Conservation (phyloP, 1,284 basidiomycete species). For the Ceratorhiza oryzae-sativae region DNA sequence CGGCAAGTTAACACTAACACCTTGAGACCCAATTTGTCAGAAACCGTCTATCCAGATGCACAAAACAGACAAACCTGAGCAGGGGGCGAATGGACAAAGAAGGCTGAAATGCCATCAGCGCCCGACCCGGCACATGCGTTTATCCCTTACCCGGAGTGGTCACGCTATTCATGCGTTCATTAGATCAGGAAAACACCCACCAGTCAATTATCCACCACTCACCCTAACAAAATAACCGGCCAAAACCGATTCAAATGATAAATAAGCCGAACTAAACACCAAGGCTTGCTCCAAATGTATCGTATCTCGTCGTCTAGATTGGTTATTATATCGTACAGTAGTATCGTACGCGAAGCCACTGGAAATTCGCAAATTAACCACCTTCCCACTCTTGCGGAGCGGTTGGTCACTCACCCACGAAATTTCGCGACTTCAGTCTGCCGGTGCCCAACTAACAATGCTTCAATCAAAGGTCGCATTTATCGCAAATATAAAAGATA, state of each 20-base stretch:
- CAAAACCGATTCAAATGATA: slow-evolving; percentile 10
- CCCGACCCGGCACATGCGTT: neutral
- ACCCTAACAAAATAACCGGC: slow-evolving; percentile 1
- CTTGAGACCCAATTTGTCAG: neutral
- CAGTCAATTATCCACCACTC: neutral
- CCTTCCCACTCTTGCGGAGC: neutral
- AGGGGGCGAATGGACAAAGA: neutral
- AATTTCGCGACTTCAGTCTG: neutral
- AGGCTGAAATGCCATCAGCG: neutral
- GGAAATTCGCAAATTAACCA: neutral
- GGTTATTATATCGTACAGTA: slow-evolving; percentile 1
- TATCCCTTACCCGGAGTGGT: neutral
- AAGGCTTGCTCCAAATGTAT: slow-evolving; percentile 12
- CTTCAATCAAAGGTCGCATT: neutral
- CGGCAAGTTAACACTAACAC: neutral
- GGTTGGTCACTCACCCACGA: neutral
- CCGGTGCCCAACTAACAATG: neutral
- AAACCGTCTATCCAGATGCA: neutral
- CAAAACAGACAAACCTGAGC: neutral
- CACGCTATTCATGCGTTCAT: neutral
- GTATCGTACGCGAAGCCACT: neutral
- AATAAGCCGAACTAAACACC: neutral
- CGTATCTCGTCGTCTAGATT: neutral
- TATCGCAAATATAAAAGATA: neutral
- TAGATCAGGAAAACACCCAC: neutral